Percentiles rank a stretch among this genome's conserved stretches.
These are phyloP conservation scores for Apophysomyces sp. DNA, from an alignment of 371 early-diverging fungal species.

Conservation along the genomic window DNA sequence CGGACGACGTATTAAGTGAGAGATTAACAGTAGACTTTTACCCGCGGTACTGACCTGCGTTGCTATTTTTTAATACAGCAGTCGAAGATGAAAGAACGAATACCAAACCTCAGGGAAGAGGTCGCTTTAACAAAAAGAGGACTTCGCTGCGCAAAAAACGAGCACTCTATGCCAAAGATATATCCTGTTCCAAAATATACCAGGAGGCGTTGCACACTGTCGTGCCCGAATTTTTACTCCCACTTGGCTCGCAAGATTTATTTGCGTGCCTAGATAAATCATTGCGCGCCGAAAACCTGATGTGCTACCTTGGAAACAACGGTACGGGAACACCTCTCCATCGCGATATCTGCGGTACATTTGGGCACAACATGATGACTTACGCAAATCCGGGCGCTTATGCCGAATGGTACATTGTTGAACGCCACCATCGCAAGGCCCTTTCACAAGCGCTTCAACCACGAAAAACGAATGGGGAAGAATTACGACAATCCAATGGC, in stretches of 20 bases:
- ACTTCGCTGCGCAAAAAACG: background rate
- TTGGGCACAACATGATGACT: slow-evolving; percentile 43
- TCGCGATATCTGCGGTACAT: slow-evolving; percentile 36
- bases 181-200: slow-evolving; percentile 21
- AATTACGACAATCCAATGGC: background rate
- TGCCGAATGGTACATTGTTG: slow-evolving; percentile 34
- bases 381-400: slow-evolving; percentile 15
- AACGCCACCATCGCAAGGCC: slow-evolving; percentile 12
- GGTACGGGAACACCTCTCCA: slow-evolving; percentile 36
- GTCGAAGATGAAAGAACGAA: background rate
- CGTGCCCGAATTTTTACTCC: slow-evolving; percentile 23
- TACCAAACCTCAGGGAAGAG: background rate
- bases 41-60: too few species aligned
- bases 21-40: too few species aligned
- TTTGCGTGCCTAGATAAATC: slow-evolving; percentile 21
- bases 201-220: slow-evolving; percentile 6
- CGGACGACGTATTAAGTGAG: background rate
- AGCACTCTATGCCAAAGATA: slow-evolving; percentile 28
- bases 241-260: slow-evolving; percentile 23
- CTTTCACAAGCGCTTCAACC: slow-evolving; percentile 7
- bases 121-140: background rate
- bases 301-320: slow-evolving; percentile 36
- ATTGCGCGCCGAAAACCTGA: slow-evolving; percentile 31
- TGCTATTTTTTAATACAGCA: background rate
- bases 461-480: background rate